Base-by-base conservation (phyloP, 2,329 filamentous ascomycete species). In the Aaosphaeria arxii region DNA sequence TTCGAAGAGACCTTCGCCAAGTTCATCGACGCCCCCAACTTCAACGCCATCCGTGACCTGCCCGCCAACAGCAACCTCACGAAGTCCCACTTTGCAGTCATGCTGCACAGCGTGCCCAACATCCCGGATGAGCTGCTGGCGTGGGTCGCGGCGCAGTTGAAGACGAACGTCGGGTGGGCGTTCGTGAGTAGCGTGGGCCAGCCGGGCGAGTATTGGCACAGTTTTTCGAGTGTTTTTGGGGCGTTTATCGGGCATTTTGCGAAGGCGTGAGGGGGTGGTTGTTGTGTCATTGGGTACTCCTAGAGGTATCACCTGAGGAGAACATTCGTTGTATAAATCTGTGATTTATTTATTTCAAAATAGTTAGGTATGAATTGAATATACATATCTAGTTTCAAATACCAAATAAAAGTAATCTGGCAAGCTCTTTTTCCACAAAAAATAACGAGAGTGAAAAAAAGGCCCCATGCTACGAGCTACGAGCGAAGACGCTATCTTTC, bases 1-100 rank as follows among this genome's bases (percentile, higher is more conserved):
- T 61, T 55, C 47, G 58, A 61, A 50, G 48, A 59, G 30, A 55
- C 57, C 7, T 61, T 53, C 45, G 43, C 46, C 13, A 41, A 52
- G 42, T 59, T 47, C 42, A 46, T 61, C 40, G 47, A 54, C 39
- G 47, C 45, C 4, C n/a, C 44, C 6, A 55, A 43, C 7, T 60
- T 55, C 54, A 51, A 58, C 44, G 44, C 38, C 7, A 45, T 60
- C 7, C 54, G 53, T 41, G 44, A 43, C 28, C 50, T 57, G 30
- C 35, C 43, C 39, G 44, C 40, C 7, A 32, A 24, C 7, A 43
- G 49, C n/a, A 53, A 53, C 17, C 29, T 45, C 9, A 29, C 52
- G 6, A 56, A 50, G n/a, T 42, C 43, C 7, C 43, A 46, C 2
- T 53, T 61, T 5, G 53, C 52, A 5, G 42, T 58, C 36, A 56